A percentile compares a stretch with the other conserved stretches of the same genome.
phyloP scores from a whole-genome alignment of 768 basidiomycete species.

The Termitomyces sp. region DNA sequence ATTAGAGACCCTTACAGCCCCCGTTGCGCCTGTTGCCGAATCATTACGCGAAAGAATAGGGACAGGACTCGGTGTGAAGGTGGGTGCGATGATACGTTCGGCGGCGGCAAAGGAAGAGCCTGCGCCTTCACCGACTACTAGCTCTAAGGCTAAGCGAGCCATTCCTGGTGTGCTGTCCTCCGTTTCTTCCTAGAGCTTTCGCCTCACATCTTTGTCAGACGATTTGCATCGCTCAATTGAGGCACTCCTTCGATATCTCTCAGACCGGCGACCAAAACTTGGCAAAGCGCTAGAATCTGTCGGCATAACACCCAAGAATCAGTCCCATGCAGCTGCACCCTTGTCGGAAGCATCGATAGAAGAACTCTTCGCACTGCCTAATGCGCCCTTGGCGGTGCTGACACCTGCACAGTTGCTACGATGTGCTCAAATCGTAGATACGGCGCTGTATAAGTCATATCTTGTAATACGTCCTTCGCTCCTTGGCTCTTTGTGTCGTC shows the following conservation, averaged over 20 bases:
- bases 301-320: slow-evolving; percentile 57
- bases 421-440: slow-evolving; percentile 92
- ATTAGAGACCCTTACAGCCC: slow-evolving; percentile 26
- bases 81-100: slow-evolving; percentile 46
- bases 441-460: slow-evolving; percentile 92
- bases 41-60: slow-evolving; percentile 48
- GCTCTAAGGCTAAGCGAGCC: slow-evolving; percentile 23
- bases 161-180: slow-evolving; percentile 21
- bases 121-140: slow-evolving; percentile 49
- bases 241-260: slow-evolving; percentile 80
- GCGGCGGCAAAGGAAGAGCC: slow-evolving; percentile 56
- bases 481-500: slow-evolving; percentile 80
- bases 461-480: slow-evolving; percentile 75
- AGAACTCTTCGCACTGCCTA: slow-evolving; percentile 76
- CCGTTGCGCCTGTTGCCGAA: slow-evolving; percentile 27
- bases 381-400: slow-evolving; percentile 63
- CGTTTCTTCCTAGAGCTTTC: neutral
- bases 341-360: slow-evolving; percentile 69
- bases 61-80: slow-evolving; percentile 28
- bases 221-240: slow-evolving; percentile 74
- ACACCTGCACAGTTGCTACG: slow-evolving; percentile 82
- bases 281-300: slow-evolving; percentile 69
- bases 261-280: slow-evolving; percentile 87
- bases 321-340: slow-evolving; percentile 61
- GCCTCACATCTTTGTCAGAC: slow-evolving; percentile 29